Conservation (phyloP, 2,329 filamentous ascomycete species). For the Ophiosphaerella korrae region DNA sequence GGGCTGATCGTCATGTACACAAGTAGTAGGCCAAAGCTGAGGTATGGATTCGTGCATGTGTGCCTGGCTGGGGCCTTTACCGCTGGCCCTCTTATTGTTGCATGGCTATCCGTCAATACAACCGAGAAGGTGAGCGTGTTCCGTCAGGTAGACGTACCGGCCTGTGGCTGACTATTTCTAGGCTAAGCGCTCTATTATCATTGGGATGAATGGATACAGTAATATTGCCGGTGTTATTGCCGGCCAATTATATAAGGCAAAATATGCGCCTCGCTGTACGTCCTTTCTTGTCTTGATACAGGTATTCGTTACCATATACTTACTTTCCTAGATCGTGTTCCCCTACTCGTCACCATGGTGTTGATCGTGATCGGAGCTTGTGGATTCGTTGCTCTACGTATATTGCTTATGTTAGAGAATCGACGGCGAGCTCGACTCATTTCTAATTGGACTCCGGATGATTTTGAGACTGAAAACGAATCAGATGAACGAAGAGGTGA, state of each 20-base stretch:
- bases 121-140: not conserved
- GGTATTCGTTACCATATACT: no score
- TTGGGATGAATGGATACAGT: not conserved
- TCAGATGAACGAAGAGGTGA: no score
- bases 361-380: no score
- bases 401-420: no score
- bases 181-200: not conserved
- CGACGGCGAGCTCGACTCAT: no score
- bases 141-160: not conserved
- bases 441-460: no score
- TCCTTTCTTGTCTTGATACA: no score
- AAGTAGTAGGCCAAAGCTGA: not conserved
- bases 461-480: no score
- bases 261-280: not conserved
- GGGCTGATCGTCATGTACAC: not conserved
- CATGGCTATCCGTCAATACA: not conserved
- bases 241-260: not conserved
- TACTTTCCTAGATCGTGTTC: no score
- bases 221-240: not conserved
- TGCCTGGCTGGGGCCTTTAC: not conserved
- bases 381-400: no score
- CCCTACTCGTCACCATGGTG: no score
- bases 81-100: not conserved
- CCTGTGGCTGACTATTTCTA: not conserved
- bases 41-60: not conserved